Evolutionary conservation across 2,329 filamentous ascomycete species (phyloP).

Genomic region (Chaetomiaceae sp.): DNA sequence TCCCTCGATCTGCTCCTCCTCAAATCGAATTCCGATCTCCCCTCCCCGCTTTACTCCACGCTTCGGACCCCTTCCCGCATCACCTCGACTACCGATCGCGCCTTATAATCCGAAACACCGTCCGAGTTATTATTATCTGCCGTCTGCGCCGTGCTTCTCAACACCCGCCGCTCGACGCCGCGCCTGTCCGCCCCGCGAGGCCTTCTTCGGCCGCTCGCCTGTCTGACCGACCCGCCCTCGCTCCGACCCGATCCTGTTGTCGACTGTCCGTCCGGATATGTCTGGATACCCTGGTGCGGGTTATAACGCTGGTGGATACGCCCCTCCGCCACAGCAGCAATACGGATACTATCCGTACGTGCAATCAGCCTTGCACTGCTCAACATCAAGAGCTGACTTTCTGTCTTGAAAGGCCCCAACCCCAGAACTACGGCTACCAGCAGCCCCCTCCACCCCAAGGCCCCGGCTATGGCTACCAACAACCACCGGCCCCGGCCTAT

Average conservation of each 20-base stretch:
- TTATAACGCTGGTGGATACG: conserved; percentile 48
- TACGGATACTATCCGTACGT: conserved; percentile 53
- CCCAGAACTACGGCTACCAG: conserved; percentile 44
- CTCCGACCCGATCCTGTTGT: not conserved
- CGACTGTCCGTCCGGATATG: conserved; percentile 39
- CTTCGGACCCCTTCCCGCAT: not conserved
- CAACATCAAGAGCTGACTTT: conserved; percentile 17
- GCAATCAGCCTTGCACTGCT: conserved; percentile 30
- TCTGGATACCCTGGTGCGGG: conserved; percentile 57
- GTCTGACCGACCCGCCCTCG: not conserved
- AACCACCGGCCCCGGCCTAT: conserved; percentile 36
- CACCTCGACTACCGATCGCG: not conserved
- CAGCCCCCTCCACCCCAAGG: conserved; percentile 37
- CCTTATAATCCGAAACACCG: not conserved
- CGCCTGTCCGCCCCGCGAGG: conserved; percentile 6
- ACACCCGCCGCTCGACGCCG: conserved; percentile 2
- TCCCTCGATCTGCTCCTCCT: not conserved
- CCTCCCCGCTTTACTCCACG: conserved; percentile 1
- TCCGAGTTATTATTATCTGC: not conserved
- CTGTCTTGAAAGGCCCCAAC: conserved; percentile 5
- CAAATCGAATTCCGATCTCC: not conserved
- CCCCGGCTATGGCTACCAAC: conserved; percentile 43
- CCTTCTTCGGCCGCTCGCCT: conserved; percentile 10
- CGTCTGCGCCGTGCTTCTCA: not conserved
- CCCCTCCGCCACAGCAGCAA: conserved; percentile 36